Percentiles rank a stretch among this genome's conserved stretches.
phyloP scores from a whole-genome alignment of 352 stramenopile species.

The Phytophthora cajani region DNA sequence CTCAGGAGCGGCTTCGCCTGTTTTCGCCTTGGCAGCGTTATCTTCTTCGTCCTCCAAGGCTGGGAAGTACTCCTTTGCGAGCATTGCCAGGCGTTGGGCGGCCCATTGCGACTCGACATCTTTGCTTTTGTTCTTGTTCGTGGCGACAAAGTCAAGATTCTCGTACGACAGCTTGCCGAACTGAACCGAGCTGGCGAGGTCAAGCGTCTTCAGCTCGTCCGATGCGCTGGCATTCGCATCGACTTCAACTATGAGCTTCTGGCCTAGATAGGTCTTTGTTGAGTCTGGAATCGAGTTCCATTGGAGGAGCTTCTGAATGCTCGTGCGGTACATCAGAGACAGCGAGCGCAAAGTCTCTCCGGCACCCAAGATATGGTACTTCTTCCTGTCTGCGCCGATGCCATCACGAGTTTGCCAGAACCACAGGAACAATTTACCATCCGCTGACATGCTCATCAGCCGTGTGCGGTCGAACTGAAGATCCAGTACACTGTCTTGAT shows the following conservation, averaged over 20 bases:
- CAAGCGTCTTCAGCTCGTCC: conserved; percentile 68
- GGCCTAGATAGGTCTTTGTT: conserved; percentile 74
- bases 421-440: conserved; percentile 67
- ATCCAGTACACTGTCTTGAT: conserved; percentile 58
- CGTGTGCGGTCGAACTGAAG: conserved; percentile 78
- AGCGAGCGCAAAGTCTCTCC: conserved; percentile 75
- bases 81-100: conserved; percentile 53
- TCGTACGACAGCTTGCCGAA: conserved; percentile 74
- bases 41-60: conserved; percentile 42
- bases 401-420: conserved; percentile 69
- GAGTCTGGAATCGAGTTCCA: conserved; percentile 80
- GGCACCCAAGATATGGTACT: conserved; percentile 76
- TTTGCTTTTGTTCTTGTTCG: conserved; percentile 60
- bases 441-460: conserved; percentile 68
- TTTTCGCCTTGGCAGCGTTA: conserved; percentile 20
- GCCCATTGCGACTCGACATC: conserved; percentile 69
- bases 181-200: conserved; percentile 47
- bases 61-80: conserved; percentile 77
- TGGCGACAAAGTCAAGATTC: conserved; percentile 68
- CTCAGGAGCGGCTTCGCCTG: conserved; percentile 22
- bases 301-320: conserved; percentile 64
- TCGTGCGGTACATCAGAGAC: conserved; percentile 82
- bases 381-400: conserved; percentile 52
- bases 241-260: conserved; percentile 78
- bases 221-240: conserved; percentile 40